Evolutionary conservation across 2,329 filamentous ascomycete genomes (phyloP).

Genomic region (Lanzia echinophila): DNA sequence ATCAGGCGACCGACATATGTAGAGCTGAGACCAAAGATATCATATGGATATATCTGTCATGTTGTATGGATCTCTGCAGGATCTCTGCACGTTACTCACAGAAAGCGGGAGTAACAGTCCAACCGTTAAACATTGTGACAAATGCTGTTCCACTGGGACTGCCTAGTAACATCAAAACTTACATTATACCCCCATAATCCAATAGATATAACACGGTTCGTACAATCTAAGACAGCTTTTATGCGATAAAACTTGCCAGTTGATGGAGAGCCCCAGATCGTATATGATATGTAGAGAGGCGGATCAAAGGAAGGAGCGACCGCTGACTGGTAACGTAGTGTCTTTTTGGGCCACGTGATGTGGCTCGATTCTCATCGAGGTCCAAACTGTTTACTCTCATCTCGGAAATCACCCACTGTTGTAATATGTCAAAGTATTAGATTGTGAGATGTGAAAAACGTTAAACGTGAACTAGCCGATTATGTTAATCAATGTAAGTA

Average conservation of each 20-base stretch:
- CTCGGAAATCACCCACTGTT: no score
- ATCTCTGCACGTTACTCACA: constrained; percentile 1
- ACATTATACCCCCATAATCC: constrained; percentile 1
- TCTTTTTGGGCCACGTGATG: no score
- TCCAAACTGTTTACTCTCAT: no score
- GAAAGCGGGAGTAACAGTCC: constrained; percentile 6
- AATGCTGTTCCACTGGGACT: constrained; percentile 2
- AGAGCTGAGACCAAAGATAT: neutral
- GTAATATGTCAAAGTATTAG: no score
- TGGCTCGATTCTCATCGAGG: no score
- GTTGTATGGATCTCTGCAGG: constrained; percentile 5
- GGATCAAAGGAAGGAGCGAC: neutral
- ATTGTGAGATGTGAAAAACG: no score
- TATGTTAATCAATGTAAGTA: no score
- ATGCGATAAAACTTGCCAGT: neutral
- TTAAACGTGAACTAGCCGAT: no score
- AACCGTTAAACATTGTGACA: constrained; percentile 1
- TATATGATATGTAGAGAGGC: neutral
- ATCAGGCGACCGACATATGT: neutral
- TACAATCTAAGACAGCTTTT: neutral
- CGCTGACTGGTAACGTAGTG: no score
- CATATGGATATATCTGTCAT: neutral
- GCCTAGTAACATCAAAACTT: constrained; percentile 3
- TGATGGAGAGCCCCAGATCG: neutral
- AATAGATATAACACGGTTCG: neutral